Evolutionary conservation across 2,329 filamentous ascomycete genomes (phyloP), one percentile per base, ranked within the genome.

Genomic region (Calonectria naviculata): DNA sequence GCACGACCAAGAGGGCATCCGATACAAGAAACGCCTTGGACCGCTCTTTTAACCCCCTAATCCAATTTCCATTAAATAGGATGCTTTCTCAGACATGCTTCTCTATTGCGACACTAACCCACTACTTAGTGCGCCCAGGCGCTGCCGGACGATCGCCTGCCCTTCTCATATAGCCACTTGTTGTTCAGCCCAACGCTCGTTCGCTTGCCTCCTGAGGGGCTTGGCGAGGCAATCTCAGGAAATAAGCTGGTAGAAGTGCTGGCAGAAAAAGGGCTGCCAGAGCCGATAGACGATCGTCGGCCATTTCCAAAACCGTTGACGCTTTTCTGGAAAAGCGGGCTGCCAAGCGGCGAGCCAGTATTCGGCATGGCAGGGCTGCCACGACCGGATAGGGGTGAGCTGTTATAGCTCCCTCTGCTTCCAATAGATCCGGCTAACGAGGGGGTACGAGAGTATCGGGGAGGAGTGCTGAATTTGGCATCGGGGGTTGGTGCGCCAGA

Each of bases 161-260:
- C 93, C 84, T 92, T 94, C 83, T 98, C 95, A 80, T 98, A 98
- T 71, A 98, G 83, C 96, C 96, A 98, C 85, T 97, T 97, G 85
- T 92, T 98, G 83, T 96, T 98, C 80, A 98, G 80, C 0, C 92
- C 91, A 64, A 97, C 91, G 75, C 91, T 95, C 47, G 92, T 92
- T 68, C 91, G 89, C 84, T 93, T 95, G 42, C 89, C 88, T 7
- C 87, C 84, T 7, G 85, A 84, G 1, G 94, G 93, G 74, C 92
- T 95, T 1, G 94, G 93, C 21, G 93, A 92, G 17, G 89, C 87
- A 1, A 93, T 91, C n/a, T 90, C 90, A 24, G 86, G 82, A 73
- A 91, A 90, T 34, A 84, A 66, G 68, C 85, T 88, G 44, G 84
- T 83, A 7, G 85, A 82, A 31, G 82, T 86, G 78, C 84, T 89